phyloP scores from a whole-genome alignment of 495 filamentous ascomycete species.

The Aspergillus conjunctus region DNA sequence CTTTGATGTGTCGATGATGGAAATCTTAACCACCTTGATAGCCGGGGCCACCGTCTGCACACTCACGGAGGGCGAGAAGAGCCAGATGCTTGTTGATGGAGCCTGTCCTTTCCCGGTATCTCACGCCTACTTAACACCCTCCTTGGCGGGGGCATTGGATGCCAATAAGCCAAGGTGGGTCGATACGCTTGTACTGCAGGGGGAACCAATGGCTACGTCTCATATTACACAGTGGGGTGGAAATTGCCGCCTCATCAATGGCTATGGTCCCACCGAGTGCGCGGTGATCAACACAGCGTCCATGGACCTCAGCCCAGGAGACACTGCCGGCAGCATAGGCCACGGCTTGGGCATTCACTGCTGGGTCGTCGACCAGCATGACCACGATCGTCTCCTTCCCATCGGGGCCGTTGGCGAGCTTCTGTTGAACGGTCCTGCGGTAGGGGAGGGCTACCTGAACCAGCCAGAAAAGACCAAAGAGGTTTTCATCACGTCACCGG shows the following conservation, averaged over 20 bases:
- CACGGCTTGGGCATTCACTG: conserved; percentile 9
- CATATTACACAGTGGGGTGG: background rate
- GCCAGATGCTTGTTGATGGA: background rate
- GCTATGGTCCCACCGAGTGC: conserved; percentile 7
- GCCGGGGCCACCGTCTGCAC: conserved; percentile 32
- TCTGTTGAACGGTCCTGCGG: conserved; percentile 29
- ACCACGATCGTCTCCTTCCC: conserved; percentile 29
- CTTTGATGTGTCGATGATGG: conserved; percentile 30
- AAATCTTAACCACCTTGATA: conserved; percentile 29
- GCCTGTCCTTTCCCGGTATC: background rate
- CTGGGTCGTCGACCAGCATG: conserved; percentile 32
- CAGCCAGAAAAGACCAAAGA: background rate
- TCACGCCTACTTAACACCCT: background rate
- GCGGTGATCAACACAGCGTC: background rate
- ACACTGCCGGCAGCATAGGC: conserved; percentile 25
- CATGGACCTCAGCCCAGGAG: background rate
- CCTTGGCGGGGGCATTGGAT: background rate
- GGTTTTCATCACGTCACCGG: background rate
- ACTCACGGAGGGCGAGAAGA: conserved; percentile 13
- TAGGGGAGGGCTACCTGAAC: conserved; percentile 24
- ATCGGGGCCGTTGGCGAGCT: conserved; percentile 37
- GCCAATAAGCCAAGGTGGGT: background rate
- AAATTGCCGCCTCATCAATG: background rate
- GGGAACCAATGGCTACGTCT: background rate
- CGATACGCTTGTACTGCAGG: background rate